phyloP scores from a whole-genome alignment of 805 yeast species.

The Saccharomyces kudriavzevii region DNA sequence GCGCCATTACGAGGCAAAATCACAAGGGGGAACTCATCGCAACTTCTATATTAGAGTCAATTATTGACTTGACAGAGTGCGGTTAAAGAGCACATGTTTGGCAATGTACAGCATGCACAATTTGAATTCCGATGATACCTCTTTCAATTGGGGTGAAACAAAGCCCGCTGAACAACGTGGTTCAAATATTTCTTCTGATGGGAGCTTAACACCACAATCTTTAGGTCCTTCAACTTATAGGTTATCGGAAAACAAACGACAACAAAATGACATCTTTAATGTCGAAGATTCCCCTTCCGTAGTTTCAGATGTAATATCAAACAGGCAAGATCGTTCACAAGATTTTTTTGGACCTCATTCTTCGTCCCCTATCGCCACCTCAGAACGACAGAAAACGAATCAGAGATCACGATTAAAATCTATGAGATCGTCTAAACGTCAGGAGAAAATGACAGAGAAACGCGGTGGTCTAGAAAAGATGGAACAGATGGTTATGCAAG shows the following conservation, averaged over 20 bases:
- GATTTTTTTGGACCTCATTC: neutral
- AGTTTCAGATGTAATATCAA: neutral
- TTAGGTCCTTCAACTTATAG: neutral
- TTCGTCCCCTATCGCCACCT: neutral
- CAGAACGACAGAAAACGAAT: neutral
- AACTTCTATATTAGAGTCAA: neutral
- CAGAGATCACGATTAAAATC: neutral
- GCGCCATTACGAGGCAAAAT: neutral
- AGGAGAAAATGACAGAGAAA: neutral
- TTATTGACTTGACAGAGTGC: neutral
- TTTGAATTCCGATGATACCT: neutral
- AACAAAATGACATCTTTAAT: neutral
- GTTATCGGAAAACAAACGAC: neutral
- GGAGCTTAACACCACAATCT: neutral
- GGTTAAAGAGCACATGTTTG: neutral
- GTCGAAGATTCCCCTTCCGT: neutral
- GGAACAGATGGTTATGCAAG: conserved; percentile 24
- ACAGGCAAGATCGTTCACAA: neutral
- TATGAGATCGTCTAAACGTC: neutral
- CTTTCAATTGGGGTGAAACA: neutral
- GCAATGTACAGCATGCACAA: neutral
- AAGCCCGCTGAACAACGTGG: neutral
- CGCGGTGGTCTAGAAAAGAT: conserved; percentile 24
- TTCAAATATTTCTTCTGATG: neutral
- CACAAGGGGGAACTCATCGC: neutral